Evolutionary conservation across 768 basidiomycete species (phyloP).

Genomic region (Cystobasidium ongulense): DNA sequence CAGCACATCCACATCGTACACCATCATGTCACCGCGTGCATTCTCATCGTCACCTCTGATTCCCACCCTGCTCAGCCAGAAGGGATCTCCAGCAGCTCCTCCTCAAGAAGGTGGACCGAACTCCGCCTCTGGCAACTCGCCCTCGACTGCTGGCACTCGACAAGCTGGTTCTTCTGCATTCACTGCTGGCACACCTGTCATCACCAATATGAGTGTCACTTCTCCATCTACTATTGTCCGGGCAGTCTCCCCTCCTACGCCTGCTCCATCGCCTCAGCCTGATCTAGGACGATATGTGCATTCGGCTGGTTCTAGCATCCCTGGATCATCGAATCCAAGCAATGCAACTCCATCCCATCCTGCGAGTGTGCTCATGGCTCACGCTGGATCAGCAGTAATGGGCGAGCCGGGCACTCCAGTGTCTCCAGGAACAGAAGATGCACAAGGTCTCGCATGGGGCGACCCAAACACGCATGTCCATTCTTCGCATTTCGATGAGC

Average conservation of each 20-base stretch:
- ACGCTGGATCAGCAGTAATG: background rate
- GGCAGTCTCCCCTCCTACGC: slow-evolving; percentile 24
- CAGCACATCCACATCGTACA: background rate
- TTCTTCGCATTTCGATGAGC: background rate
- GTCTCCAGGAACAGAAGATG: slow-evolving; percentile 12
- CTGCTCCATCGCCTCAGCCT: slow-evolving; percentile 32
- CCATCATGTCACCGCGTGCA: slow-evolving; percentile 11
- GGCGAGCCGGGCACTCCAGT: slow-evolving; percentile 8
- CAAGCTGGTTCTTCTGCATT: background rate
- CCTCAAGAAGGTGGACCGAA: background rate
- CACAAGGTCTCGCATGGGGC: background rate
- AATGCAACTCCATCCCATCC: background rate
- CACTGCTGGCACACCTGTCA: background rate
- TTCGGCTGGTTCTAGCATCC: background rate
- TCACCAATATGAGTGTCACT: background rate
- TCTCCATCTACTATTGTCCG: background rate
- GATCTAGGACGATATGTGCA: background rate
- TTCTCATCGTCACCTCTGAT: background rate
- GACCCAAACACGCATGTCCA: background rate
- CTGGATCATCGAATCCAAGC: background rate
- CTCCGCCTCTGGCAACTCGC: background rate
- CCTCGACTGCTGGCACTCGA: background rate
- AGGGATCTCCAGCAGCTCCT: no score
- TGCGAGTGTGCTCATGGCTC: background rate
- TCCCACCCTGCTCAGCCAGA: background rate